Evolutionary conservation across 108 stramenopile species (phyloP).

Genomic region (Pseudonitzschia delicatissima): DNA sequence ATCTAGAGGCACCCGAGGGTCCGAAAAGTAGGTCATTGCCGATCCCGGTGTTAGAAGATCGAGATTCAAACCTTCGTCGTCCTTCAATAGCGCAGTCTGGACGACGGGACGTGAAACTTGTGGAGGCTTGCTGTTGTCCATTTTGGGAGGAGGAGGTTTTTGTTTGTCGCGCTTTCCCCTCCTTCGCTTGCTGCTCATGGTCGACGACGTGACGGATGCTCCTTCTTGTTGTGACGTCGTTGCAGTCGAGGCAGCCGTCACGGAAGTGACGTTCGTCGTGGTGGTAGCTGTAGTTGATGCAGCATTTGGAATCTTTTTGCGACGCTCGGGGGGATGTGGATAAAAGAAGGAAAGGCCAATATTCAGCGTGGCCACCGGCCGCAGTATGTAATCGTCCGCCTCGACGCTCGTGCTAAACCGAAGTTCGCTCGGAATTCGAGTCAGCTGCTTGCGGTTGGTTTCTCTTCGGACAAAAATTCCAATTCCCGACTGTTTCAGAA

Average conservation of each 20-base stretch:
- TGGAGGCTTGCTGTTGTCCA: too few species aligned
- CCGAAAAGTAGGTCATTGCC: too few species aligned
- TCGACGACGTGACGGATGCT: not conserved
- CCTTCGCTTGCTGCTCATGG: conserved; percentile 23
- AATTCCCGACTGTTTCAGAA: conserved; percentile 28
- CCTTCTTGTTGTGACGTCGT: conserved; percentile 1
- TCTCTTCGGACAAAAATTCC: conserved; percentile 41
- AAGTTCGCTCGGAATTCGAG: conserved; percentile 24
- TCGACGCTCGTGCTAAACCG: conserved; percentile 31
- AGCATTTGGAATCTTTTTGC: conserved; percentile 11
- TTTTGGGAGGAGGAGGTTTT: too few species aligned
- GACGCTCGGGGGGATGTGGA: conserved; percentile 40
- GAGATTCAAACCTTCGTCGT: too few species aligned
- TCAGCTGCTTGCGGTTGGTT: conserved; percentile 2
- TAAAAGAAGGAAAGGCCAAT: conserved; percentile 41
- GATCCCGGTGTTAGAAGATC: too few species aligned
- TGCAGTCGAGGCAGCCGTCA: conserved; percentile 10
- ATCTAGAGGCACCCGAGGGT: conserved; percentile 1
- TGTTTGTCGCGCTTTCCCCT: conserved; percentile 64
- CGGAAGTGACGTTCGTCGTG: conserved; percentile 8
- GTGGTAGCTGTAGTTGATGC: conserved; percentile 10
- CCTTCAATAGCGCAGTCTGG: too few species aligned
- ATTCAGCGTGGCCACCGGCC: conserved; percentile 32
- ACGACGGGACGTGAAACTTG: too few species aligned
- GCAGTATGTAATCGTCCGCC: conserved; percentile 46